These are phyloP conservation scores for Vaccinium darrowii DNA, from an alignment of 148 eudicot species.

Conservation along the genomic window DNA sequence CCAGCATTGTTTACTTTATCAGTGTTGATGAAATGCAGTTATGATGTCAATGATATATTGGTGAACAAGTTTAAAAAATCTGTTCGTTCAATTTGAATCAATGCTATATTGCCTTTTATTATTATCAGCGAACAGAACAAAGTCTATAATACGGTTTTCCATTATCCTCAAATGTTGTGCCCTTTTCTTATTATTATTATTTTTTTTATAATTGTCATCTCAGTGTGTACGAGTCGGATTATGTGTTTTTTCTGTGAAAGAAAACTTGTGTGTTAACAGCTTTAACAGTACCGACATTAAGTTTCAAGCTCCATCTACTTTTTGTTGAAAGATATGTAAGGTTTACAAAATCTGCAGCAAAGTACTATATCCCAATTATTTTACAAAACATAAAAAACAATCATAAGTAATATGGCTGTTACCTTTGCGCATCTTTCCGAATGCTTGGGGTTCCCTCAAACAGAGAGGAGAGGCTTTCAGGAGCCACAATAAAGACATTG, in stretches of 20 bases:
- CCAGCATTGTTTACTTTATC: neutral
- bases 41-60: neutral
- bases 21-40: neutral
- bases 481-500: constrained; percentile 98
- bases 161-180: neutral
- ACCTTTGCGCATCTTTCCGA: constrained; percentile 96
- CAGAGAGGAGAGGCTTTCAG: constrained; percentile 86
- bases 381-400: neutral
- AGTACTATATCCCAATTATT: neutral
- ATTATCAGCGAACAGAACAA: neutral
- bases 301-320: neutral
- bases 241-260: neutral
- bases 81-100: neutral
- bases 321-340: neutral
- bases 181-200: neutral
- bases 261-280: neutral
- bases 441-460: constrained; percentile 98
- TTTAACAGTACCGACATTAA: neutral
- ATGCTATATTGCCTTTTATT: neutral
- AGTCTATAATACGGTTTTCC: neutral
- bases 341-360: neutral
- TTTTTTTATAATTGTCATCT: neutral
- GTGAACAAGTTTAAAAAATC: neutral
- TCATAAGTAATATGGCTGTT: constrained; percentile 12
- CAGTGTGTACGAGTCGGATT: neutral